Conservation (phyloP, 1,284 basidiomycete species). For the Leccinum griseonigrum region DNA sequence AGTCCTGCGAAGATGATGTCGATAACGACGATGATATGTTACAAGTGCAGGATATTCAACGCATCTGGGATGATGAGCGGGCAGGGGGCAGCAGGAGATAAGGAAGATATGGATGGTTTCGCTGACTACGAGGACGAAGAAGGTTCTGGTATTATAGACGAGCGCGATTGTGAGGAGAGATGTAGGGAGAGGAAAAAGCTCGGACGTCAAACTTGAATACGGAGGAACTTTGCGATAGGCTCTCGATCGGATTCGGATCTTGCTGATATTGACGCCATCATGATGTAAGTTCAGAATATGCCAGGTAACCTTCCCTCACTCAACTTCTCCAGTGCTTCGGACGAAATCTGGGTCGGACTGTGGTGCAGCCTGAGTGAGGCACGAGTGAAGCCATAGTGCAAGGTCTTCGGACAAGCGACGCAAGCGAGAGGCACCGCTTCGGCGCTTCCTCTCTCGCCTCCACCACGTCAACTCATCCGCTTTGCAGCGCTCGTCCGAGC, state of each 20-base stretch:
- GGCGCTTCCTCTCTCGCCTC: too few species aligned
- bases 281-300: constrained; percentile 45
- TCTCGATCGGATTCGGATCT: constrained; percentile 62
- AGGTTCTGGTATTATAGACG: constrained; percentile 64
- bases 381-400: too few species aligned
- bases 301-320: constrained; percentile 18
- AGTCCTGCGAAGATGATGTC: constrained; percentile 71
- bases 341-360: constrained; percentile 64
- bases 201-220: constrained; percentile 49
- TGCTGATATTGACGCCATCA: constrained; percentile 79
- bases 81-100: constrained; percentile 54
- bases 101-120: constrained; percentile 84
- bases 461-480: too few species aligned
- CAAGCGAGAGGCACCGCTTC: too few species aligned
- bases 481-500: too few species aligned
- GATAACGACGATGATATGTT: constrained; percentile 58
- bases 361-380: too few species aligned
- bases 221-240: constrained; percentile 53
- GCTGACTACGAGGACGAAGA: constrained; percentile 92
- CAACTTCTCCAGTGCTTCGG: constrained; percentile 74
- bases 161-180: constrained; percentile 70
- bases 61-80: constrained; percentile 84
- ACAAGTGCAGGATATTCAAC: constrained; percentile 67
- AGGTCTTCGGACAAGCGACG: too few species aligned
- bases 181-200: constrained; percentile 64